Base-by-base conservation (phyloP, 306 rosid genomes). In the Cyclanthera cordifolia region DNA sequence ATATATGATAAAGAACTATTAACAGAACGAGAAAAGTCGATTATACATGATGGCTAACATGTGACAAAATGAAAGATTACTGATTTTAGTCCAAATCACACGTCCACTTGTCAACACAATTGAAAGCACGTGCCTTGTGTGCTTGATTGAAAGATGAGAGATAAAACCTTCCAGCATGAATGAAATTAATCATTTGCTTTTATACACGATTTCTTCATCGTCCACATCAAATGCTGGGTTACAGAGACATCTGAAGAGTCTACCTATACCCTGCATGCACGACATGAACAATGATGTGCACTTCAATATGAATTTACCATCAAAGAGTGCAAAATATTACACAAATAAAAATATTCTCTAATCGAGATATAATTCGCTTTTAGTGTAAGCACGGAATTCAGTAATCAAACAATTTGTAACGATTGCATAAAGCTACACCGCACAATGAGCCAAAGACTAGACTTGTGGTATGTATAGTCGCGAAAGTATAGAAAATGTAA, bases 181-280 rank as follows among this genome's bases (percentile, higher is more conserved):
- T 27, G 3, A 4, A 46, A 24, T 46, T 45, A 8, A 66, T 88
- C 89, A 84, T 78, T 87, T 87, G 79, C 86, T 76, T 79, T 81
- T 86, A 78, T 87, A 90, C 74, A 87, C 91, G 72, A 87, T 84
- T 73, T 93, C 98, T 15, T 93, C 96, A 13, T 93, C 99, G 23
- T 90, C 99, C 70, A 86, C 96, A 75, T 87, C 98, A 75, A 86
- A 93, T 72, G 99, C 96, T 67, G 99, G 99, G 86, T 85, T 90
- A 43, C 99, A 93, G 20, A 93, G 96, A 86, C 99, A 93, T 81
- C 90, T 87, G 85, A 93, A 93, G 66, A 93, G 90, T 73, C 91
- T 90, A 19, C 95, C 96, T 3, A 93, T 52, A 27, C 99, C 94
- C 99, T 89, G 90, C 72, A 66, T 89, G 90, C 72, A 66, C 30